These are phyloP conservation scores for Priceomyces castillae DNA, from an alignment of 805 yeast genomes.

Conservation along the genomic window DNA sequence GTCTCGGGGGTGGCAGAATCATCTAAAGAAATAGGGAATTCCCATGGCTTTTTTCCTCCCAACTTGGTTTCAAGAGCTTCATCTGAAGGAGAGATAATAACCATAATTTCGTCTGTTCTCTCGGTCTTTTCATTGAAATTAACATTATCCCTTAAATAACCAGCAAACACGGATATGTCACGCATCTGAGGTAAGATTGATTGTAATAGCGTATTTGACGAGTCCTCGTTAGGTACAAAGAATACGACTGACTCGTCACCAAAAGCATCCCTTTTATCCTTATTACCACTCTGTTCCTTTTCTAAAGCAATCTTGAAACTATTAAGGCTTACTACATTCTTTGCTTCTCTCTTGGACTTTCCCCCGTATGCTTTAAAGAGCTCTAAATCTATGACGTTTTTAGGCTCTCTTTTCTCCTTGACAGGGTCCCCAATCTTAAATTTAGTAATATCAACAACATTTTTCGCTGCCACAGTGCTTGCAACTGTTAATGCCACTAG, in stretches of 20 bases:
- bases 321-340: slow-evolving; percentile 15
- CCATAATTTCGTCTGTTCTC: slow-evolving; percentile 36
- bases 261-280: slow-evolving; percentile 6
- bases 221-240: slow-evolving; percentile 13
- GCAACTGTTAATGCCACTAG: slow-evolving; percentile 4
- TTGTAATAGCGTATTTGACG: slow-evolving; percentile 24
- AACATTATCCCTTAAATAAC: slow-evolving; percentile 65
- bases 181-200: slow-evolving; percentile 35
- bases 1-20: slow-evolving; percentile 24
- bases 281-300: slow-evolving; percentile 4
- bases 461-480: slow-evolving; percentile 10
- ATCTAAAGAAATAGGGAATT: slow-evolving; percentile 56
- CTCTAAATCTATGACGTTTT: slow-evolving; percentile 12
- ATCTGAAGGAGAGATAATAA: slow-evolving; percentile 73
- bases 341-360: slow-evolving; percentile 16
- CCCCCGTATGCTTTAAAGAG: background rate
- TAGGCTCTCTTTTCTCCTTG: slow-evolving; percentile 14
- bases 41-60: slow-evolving; percentile 73
- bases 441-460: slow-evolving; percentile 14
- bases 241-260: slow-evolving; percentile 12
- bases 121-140: slow-evolving; percentile 49
- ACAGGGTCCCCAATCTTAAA: slow-evolving; percentile 8
- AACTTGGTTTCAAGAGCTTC: slow-evolving; percentile 45
- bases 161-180: slow-evolving; percentile 58
- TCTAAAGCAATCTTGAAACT: slow-evolving; percentile 9